phyloP scores from a whole-genome alignment of 768 basidiomycete genomes.

The Leccinum boreale region DNA sequence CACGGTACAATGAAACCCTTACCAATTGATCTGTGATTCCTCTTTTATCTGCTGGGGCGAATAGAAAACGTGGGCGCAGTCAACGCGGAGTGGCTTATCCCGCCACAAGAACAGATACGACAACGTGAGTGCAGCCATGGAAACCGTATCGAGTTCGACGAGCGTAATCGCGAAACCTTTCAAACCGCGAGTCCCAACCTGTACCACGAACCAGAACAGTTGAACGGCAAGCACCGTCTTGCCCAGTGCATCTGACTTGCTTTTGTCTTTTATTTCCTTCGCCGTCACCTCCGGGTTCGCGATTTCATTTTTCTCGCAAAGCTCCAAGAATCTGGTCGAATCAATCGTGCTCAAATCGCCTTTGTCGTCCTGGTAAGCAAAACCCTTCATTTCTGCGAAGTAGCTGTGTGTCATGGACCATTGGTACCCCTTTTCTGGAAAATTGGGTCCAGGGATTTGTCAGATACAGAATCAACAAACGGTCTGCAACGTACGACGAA shows the following conservation, averaged over 20 bases:
- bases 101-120: neutral
- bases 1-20: neutral
- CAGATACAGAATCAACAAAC: neutral
- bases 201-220: neutral
- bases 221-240: neutral
- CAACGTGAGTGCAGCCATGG: neutral
- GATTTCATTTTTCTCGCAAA: neutral
- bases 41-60: neutral
- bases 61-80: neutral
- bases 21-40: neutral
- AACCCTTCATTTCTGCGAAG: neutral
- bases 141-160: neutral
- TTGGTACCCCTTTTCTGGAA: neutral
- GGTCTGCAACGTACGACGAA: neutral
- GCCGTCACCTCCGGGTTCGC: neutral
- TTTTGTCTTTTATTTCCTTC: neutral
- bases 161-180: neutral
- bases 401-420: neutral
- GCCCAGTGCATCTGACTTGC: neutral
- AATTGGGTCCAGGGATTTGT: neutral
- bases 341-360: no score
- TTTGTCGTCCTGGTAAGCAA: neutral
- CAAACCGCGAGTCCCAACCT: neutral
- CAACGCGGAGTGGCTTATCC: neutral
- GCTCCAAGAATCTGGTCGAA: neutral